Evolutionary conservation across 2,329 filamentous ascomycete species (phyloP).

Genomic region (Arthrobotrys iridis): DNA sequence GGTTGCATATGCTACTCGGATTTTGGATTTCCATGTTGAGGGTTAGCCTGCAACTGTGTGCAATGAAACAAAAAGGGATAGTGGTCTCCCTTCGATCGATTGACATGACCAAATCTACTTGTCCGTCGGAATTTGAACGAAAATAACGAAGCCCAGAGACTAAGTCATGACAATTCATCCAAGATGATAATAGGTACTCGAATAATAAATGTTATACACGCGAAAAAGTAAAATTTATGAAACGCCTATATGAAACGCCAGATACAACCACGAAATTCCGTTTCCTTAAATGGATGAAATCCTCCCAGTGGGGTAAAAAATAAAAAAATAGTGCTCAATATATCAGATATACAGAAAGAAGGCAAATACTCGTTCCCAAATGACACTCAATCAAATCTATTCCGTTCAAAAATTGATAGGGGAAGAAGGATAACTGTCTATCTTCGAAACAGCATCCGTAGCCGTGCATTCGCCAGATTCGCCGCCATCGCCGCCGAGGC

Average conservation of each 20-base stretch:
- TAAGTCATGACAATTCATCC: background rate
- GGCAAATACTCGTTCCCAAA: background rate
- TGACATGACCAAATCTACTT: too few relatives aligned
- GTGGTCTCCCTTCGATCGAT: background rate
- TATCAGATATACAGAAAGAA: slow-evolving; percentile 18
- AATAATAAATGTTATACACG: slow-evolving; percentile 39
- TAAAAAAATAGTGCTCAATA: background rate
- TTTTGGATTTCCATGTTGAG: background rate
- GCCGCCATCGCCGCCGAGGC: slow-evolving; percentile 35
- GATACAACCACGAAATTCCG: slow-evolving; percentile 10
- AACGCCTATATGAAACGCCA: slow-evolving; percentile 52
- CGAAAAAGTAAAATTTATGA: background rate
- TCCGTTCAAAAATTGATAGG: background rate
- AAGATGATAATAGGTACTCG: background rate
- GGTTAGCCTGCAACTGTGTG: background rate
- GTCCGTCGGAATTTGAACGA: background rate
- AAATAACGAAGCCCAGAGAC: background rate
- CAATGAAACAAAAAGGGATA: background rate
- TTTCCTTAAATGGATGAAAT: slow-evolving; percentile 29
- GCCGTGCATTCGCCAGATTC: slow-evolving; percentile 32
- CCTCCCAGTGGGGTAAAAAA: too few relatives aligned
- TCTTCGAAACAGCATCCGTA: slow-evolving; percentile 43
- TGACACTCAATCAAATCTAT: background rate
- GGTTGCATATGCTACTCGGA: background rate
- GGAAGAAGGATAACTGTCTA: background rate